Percentiles rank a stretch among this genome's conserved stretches.
Conservation (phyloP, 768 basidiomycete genomes). For the Fomitopsis pulvina region DNA sequence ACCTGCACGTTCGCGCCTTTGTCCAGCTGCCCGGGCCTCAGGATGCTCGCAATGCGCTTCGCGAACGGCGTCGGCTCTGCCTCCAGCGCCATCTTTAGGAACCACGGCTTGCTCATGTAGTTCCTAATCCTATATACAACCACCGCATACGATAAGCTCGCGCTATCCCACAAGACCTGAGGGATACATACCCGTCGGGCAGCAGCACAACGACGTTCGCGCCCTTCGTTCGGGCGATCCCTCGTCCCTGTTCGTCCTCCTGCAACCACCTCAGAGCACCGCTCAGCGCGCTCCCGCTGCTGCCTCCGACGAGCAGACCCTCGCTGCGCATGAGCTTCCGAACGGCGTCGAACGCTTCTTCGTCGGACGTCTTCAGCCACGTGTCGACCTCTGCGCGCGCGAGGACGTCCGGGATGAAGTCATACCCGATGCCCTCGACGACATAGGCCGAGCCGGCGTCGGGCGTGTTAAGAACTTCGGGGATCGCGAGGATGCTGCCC, state of each 20-base stretch:
- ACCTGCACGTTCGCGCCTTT: conserved; percentile 14
- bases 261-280: conserved; percentile 77
- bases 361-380: conserved; percentile 87
- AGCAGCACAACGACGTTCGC: conserved; percentile 86
- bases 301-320: conserved; percentile 90
- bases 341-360: conserved; percentile 73
- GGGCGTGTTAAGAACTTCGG: conserved; percentile 53
- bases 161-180: not conserved
- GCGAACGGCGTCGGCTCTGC: conserved; percentile 50
- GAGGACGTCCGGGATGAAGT: conserved; percentile 86
- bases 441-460: conserved; percentile 52
- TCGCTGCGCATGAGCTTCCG: conserved; percentile 74
- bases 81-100: conserved; percentile 60
- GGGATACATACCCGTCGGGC: conserved; percentile 73
- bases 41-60: conserved; percentile 35
- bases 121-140: conserved; percentile 65
- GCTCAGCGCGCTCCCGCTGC: conserved; percentile 79
- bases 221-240: conserved; percentile 58
- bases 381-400: conserved; percentile 59
- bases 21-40: conserved; percentile 15
- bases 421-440: conserved; percentile 97
- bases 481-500: conserved; percentile 82
- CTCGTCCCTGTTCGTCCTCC: conserved; percentile 50
- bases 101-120: conserved; percentile 94
- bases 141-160: not conserved